Percentiles rank a stretch among this genome's conserved stretches.
These are phyloP conservation scores for Fraxinus greggii DNA, from an alignment of 305 asterid species.

Conservation along the genomic window DNA sequence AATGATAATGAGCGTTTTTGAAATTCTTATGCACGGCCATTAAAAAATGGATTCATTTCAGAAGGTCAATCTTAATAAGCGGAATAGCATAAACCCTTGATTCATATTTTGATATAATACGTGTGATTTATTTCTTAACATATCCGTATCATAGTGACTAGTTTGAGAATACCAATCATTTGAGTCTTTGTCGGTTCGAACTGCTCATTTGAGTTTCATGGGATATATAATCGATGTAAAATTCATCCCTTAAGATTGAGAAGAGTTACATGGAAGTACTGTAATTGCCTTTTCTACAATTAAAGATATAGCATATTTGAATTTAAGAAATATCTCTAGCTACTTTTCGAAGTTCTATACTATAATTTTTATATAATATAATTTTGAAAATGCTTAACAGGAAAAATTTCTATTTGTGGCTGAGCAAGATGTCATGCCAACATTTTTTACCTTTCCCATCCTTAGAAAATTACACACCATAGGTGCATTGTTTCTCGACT, in stretches of 20 bases:
- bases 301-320: no score
- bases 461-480: not conserved
- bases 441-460: slow-evolving; percentile 4
- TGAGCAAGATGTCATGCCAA: slow-evolving; percentile 32
- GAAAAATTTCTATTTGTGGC: slow-evolving; percentile 26
- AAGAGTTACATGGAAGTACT: not conserved
- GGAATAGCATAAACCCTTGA: not conserved
- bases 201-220: not conserved
- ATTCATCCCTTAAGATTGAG: no score
- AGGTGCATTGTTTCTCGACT: not conserved
- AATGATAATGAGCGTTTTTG: not conserved
- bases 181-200: not conserved
- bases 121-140: not conserved
- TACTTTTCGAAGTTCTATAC: no score
- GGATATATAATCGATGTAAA: no score
- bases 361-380: no score
- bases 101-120: not conserved
- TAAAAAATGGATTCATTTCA: not conserved
- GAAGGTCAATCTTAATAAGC: no score
- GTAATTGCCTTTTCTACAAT: not conserved
- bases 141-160: no score
- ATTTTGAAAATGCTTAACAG: slow-evolving; percentile 5
- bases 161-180: no score
- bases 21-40: not conserved
- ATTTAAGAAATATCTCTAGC: no score